Base-by-base conservation (phyloP, 2,329 filamentous ascomycete genomes). In the Ramichloridium luteum region DNA sequence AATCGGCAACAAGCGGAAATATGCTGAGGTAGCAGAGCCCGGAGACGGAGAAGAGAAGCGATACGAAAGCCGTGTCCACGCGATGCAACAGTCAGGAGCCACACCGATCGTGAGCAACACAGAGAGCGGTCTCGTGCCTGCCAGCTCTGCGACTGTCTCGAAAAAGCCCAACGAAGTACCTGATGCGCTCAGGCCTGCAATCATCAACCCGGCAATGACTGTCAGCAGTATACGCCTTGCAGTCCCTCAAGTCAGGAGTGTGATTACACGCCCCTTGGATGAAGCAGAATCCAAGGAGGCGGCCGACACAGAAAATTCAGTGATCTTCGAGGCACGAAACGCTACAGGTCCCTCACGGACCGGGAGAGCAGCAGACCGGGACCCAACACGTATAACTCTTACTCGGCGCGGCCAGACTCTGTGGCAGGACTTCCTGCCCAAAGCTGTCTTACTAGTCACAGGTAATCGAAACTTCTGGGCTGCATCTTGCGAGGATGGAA, bases 371-470 rank as follows among this genome's bases (percentile, higher is more conserved):
- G 51, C 78, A 63, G 62, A 77, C 26, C 73, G 80, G 38, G 88
- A 96, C 37, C 90, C 90, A 1, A 81, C 84, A 4, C 77, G 83
- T 18, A 74, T 98, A 25, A 81, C 75, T 4, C 77, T 90, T 23
- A 80, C 77, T 2, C 88, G 84, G 51, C 74, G 83, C 33, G 84
- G 84, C 4, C 74, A 77, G 34, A 65, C 80, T 1, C 57, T 96
- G 3, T 98, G 92, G 90, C 83, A 94, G 49, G 92, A 98, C 51
- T 98, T 83, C 48, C 62, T 98, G 10, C 86, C 88, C 0, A 72
- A 79, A 36, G 75, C 84, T 4, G 80, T 93, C 14, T 71, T 98
- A n/a, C 68, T 96, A 2, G 77, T 92, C 1, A 90, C 88, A 0
- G 92, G 85, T 2, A 96, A 85, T 55, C 77, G 79, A 46, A 76